These are phyloP conservation scores for Neurospora discreta DNA, from an alignment of 495 filamentous ascomycete genomes.

Conservation along the genomic window DNA sequence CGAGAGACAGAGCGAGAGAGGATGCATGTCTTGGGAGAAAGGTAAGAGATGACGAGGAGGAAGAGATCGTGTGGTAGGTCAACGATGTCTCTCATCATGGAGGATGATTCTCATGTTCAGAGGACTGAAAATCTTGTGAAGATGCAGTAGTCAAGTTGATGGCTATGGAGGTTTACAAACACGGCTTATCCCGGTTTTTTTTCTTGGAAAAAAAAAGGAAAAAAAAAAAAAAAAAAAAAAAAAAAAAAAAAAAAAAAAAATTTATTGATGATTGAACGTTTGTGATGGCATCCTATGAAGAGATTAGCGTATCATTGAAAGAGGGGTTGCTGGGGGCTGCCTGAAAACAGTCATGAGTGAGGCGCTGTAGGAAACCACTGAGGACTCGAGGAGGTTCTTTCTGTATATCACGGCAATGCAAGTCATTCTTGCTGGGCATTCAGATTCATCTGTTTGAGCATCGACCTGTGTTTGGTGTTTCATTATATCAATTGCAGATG, in stretches of 20 bases:
- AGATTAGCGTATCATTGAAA: not conserved
- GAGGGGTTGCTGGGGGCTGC: not conserved
- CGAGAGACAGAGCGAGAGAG: constrained; percentile 45
- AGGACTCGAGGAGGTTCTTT: not conserved
- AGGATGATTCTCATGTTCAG: not conserved
- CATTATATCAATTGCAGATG: not conserved
- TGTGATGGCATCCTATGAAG: not conserved
- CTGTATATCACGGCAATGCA: not conserved
- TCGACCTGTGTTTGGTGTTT: not conserved
- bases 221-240: too few relatives aligned
- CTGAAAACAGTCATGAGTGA: not conserved
- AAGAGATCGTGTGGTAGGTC: constrained; percentile 43
- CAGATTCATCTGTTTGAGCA: not conserved
- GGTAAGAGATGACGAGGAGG: constrained; percentile 38
- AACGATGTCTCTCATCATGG: constrained; percentile 33
- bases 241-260: too few relatives aligned
- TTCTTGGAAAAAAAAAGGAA: too few relatives aligned
- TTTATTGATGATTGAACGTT: too few relatives aligned
- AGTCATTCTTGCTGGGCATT: not conserved
- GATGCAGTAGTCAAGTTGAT: not conserved
- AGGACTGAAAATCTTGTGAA: not conserved
- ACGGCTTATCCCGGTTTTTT: too few relatives aligned
- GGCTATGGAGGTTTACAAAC: not conserved
- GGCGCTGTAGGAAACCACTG: not conserved
- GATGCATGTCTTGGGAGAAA: constrained; percentile 41